These are phyloP conservation scores for Ettlia oleoabundans DNA, from an alignment of 139 green algal genomes.

Conservation along the genomic window DNA sequence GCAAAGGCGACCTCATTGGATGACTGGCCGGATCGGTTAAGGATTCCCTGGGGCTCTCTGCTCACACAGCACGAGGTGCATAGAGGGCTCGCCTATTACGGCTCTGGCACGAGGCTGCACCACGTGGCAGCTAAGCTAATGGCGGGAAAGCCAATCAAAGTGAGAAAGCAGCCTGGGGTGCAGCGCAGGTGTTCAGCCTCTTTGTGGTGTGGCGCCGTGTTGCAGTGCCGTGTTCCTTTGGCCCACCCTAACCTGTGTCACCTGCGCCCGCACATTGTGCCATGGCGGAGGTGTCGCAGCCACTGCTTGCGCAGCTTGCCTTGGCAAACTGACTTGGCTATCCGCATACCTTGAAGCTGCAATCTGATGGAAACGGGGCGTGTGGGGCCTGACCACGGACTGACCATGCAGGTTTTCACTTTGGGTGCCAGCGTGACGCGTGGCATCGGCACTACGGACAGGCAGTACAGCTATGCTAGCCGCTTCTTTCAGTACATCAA, in stretches of 20 bases:
- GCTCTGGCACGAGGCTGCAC: constrained; percentile 1
- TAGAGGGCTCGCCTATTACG: constrained; percentile 3
- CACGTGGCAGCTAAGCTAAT: constrained; percentile 6
- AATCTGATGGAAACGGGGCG: too few relatives aligned
- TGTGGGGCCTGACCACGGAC: too few relatives aligned
- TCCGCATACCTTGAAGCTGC: too few relatives aligned
- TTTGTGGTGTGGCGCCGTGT: background rate
- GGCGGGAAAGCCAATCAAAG: constrained; percentile 23
- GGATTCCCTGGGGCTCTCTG: constrained; percentile 21
- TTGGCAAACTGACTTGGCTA: too few relatives aligned
- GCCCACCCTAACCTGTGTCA: too few relatives aligned
- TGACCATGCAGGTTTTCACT: background rate
- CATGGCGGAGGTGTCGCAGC: too few relatives aligned
- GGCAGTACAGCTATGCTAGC: constrained; percentile 9
- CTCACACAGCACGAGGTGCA: constrained; percentile 21
- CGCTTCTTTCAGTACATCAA: constrained; percentile 23
- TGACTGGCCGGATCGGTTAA: constrained; percentile 4
- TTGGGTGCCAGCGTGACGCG: constrained; percentile 26
- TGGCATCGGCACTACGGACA: constrained; percentile 23
- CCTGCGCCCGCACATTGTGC: too few relatives aligned
- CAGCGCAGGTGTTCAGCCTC: too few relatives aligned
- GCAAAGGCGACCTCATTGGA: background rate
- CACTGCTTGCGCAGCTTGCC: too few relatives aligned
- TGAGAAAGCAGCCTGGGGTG: background rate
- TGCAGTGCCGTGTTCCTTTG: too few relatives aligned